Evolutionary conservation across 2,329 filamentous ascomycete species (phyloP), one percentile per base, ranked within the genome.

Genomic region (Aureobasidium musti): DNA sequence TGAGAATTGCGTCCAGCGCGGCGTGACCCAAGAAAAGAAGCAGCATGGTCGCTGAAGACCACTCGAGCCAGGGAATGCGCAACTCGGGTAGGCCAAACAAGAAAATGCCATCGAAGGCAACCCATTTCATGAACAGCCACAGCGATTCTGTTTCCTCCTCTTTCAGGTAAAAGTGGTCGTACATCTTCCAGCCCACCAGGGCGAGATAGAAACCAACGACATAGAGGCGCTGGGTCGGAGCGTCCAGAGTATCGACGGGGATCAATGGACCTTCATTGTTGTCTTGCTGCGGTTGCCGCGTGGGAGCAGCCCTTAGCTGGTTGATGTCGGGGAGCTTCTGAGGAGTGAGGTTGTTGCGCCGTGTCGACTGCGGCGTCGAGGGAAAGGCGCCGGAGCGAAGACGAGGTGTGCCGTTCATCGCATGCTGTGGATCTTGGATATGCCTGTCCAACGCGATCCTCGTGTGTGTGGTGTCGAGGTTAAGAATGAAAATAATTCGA

Each of bases 61-160:
- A 91, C 81, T 98, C 92, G 67, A 99, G 83, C 96, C 95, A 99
- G 67, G 95, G 95, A 84, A 99, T 97, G 76, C 91, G 87, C 72
- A 99, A 78, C 71, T 90, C 86, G 21, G 96, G 94, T 64, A 99
- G 80, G 8, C 91, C 91, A 76, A 96, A 97, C 69, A 98, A 82
- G 77, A 93, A 97, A 28, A 89, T 79, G 68, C 91, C 90, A 79
- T 99, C 95, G 69, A 99, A 86, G 67, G 88, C 83, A 69, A 91
- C 86, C 95, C 95, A 99, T 84, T 98, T 99, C 74, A 96, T 81
- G 75, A 97, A 97, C 57, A 94, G 84, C 85, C 88, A 90, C 69
- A 95, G 89, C n/a, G 93, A 96, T 73, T 92, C 89, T 67, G 91
- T 86, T 70, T 96, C 91, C 70, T 94, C 90, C 67, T 93, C 89